A percentile compares a stretch with the other conserved stretches of the same genome.
phyloP scores from a whole-genome alignment of 139 green algal species.

The Volvox reticuliferus region DNA sequence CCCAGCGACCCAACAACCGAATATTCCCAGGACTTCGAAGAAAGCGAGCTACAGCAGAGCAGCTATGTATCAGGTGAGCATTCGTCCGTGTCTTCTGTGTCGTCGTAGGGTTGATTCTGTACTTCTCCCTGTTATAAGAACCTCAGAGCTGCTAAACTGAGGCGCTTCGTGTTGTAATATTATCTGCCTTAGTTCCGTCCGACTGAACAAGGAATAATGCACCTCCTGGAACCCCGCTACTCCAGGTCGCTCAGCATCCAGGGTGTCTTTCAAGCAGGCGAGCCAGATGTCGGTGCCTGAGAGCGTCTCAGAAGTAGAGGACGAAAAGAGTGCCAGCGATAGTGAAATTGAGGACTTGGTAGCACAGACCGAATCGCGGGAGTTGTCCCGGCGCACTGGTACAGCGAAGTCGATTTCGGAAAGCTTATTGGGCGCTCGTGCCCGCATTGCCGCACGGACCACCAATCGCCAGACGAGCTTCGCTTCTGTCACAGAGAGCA shows the following conservation, averaged over 20 bases:
- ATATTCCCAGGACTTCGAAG: conserved; percentile 44
- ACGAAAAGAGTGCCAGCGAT: neutral
- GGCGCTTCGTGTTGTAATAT: no score
- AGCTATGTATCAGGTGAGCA: neutral
- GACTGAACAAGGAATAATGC: no score
- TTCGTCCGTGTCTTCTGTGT: neutral
- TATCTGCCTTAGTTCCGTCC: no score
- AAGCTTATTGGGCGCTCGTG: neutral
- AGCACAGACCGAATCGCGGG: no score
- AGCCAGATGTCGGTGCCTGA: conserved; percentile 10
- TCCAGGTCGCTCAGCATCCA: conserved; percentile 14
- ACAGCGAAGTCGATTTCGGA: neutral
- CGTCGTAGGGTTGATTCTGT: no score
- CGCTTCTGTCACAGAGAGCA: neutral
- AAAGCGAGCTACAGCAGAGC: neutral
- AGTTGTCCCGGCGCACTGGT: neutral
- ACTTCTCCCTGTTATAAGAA: no score
- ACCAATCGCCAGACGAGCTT: conserved; percentile 1
- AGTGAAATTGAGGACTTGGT: neutral
- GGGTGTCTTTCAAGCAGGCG: neutral
- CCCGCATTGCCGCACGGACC: neutral
- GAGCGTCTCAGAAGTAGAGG: conserved; percentile 8
- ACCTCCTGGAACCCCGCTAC: no score
- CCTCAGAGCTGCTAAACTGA: no score
- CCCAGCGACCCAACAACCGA: neutral